A percentile compares a stretch with the other conserved stretches of the same genome.
Conservation (phyloP, 2,329 filamentous ascomycete species). For the Epichloe brachyelytri region DNA sequence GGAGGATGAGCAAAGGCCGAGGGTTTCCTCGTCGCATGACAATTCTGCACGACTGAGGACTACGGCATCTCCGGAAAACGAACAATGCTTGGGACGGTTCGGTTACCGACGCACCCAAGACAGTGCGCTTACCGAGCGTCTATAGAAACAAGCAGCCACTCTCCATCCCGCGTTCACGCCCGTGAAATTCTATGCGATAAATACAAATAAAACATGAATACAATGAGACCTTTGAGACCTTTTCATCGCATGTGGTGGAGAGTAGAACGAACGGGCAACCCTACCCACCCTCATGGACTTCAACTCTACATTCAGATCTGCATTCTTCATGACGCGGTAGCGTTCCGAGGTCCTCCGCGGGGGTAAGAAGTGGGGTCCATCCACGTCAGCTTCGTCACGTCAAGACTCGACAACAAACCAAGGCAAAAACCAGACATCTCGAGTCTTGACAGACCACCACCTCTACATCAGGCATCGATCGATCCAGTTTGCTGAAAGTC, state of each 20-base stretch:
- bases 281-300: too few relatives aligned
- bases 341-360: too few relatives aligned
- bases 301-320: too few relatives aligned
- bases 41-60: too few relatives aligned
- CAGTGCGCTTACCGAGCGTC: not conserved
- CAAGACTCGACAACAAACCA: too few relatives aligned
- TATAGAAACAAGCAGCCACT: not conserved
- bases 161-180: not conserved
- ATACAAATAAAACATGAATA: not conserved
- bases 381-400: too few relatives aligned
- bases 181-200: not conserved
- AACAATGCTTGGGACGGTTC: not conserved
- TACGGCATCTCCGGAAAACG: not conserved
- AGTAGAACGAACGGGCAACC: not conserved
- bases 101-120: not conserved
- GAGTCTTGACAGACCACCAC: not conserved
- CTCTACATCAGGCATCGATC: too few relatives aligned
- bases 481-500: not conserved
- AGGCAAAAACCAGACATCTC: not conserved
- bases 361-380: too few relatives aligned
- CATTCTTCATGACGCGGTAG: too few relatives aligned
- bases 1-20: not conserved
- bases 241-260: not conserved
- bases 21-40: not conserved
- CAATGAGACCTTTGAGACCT: too few relatives aligned